Conservation (phyloP, 1,284 basidiomycete species). For the Xerocomus nothofagi region DNA sequence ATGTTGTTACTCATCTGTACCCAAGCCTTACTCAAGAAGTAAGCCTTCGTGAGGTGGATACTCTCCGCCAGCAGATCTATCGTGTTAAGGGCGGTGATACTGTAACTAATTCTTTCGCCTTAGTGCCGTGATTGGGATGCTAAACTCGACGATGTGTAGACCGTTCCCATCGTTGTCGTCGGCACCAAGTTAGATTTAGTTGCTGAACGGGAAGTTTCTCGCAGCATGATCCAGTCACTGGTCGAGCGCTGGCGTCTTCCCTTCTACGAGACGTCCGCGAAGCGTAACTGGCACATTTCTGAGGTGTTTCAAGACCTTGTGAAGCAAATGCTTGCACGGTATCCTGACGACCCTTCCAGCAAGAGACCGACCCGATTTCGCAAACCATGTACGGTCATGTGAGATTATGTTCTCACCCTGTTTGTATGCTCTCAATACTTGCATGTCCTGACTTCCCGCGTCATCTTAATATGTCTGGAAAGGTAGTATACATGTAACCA, state of each 20-base stretch:
- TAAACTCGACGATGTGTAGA: slow-evolving; percentile 38
- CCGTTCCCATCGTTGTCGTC: slow-evolving; percentile 80
- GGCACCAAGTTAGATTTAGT: slow-evolving; percentile 87
- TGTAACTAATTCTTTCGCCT: slow-evolving; percentile 39
- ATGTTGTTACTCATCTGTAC: slow-evolving; percentile 11
- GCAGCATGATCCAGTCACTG: slow-evolving; percentile 63
- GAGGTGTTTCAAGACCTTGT: slow-evolving; percentile 81
- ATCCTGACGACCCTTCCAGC: slow-evolving; percentile 47
- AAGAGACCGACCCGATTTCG: slow-evolving; percentile 42
- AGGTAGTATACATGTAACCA: slow-evolving; percentile 10
- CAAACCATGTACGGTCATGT: slow-evolving; percentile 60
- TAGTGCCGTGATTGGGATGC: not conserved
- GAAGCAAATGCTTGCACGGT: slow-evolving; percentile 68
- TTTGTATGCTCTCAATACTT: slow-evolving; percentile 13
- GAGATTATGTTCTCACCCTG: slow-evolving; percentile 21
- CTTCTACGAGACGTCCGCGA: slow-evolving; percentile 85
- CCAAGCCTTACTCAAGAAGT: slow-evolving; percentile 74
- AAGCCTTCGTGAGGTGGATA: slow-evolving; percentile 75
- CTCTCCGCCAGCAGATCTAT: slow-evolving; percentile 77
- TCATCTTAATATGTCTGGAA: slow-evolving; percentile 1
- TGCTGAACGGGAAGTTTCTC: slow-evolving; percentile 78
- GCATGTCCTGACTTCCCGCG: not conserved
- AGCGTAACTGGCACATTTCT: slow-evolving; percentile 75
- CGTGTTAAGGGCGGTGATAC: slow-evolving; percentile 71
- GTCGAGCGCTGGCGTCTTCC: slow-evolving; percentile 70